These are phyloP conservation scores for Penicillium sp. DNA, from an alignment of 2,329 filamentous ascomycete genomes.

Conservation along the genomic window DNA sequence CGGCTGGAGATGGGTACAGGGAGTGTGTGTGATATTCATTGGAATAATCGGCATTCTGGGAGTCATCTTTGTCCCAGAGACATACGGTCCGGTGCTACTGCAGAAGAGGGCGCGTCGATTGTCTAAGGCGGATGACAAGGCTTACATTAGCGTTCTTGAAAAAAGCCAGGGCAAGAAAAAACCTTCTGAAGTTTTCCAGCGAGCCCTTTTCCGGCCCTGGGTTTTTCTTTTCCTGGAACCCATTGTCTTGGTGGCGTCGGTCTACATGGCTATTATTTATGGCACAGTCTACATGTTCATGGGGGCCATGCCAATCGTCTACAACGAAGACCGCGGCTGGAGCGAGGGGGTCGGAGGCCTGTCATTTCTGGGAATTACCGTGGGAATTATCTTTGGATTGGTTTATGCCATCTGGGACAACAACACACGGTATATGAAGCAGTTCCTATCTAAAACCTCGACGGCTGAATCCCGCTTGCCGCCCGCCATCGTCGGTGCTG, in stretches of 20 bases:
- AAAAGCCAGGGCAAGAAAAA: neutral
- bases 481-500: neutral
- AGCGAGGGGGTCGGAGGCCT: conserved; percentile 6
- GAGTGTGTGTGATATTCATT: too few species aligned
- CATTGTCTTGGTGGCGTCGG: conserved; percentile 2
- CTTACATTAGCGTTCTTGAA: conserved; percentile 5
- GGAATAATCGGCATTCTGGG: too few species aligned
- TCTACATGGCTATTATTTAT: too few species aligned
- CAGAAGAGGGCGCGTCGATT: too few species aligned
- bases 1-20: too few species aligned
- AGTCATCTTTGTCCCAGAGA: too few species aligned
- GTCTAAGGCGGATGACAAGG: neutral
- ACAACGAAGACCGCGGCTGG: conserved; percentile 4
- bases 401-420: conserved; percentile 2
- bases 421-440: conserved; percentile 3
- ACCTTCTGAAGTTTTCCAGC: conserved; percentile 2
- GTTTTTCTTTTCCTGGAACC: conserved; percentile 7
- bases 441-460: neutral
- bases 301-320: conserved; percentile 4
- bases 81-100: too few species aligned
- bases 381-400: conserved; percentile 5
- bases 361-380: conserved; percentile 7
- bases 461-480: conserved; percentile 4
- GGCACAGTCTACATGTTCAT: conserved; percentile 4
- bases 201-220: conserved; percentile 6